Conservation (phyloP, 2,329 filamentous ascomycete species). For the Drechslera avenae region DNA sequence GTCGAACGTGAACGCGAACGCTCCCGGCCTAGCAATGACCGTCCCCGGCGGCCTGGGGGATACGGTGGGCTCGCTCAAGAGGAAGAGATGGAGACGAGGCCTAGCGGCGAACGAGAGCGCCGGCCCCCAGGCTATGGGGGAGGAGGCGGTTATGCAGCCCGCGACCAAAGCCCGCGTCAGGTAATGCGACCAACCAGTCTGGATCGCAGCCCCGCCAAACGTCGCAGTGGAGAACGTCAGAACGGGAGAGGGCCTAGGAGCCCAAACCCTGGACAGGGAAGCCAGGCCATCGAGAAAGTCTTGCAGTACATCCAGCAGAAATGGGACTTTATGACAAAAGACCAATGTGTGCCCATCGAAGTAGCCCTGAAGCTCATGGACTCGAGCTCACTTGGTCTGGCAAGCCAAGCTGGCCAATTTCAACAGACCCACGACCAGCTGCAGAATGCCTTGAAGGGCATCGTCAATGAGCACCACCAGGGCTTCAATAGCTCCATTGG, state of each 20-base stretch:
- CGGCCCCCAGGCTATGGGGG: constrained; percentile 48
- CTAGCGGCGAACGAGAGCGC: constrained; percentile 29
- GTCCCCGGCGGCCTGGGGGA: constrained; percentile 29
- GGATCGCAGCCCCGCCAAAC: constrained; percentile 49
- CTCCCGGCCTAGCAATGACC: constrained; percentile 29
- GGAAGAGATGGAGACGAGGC: constrained; percentile 28
- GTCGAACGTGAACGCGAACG: constrained; percentile 25
- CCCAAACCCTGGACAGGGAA: constrained; percentile 46
- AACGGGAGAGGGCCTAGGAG: constrained; percentile 34
- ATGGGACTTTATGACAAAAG: constrained; percentile 90
- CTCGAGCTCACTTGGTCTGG: constrained; percentile 87
- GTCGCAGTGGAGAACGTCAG: constrained; percentile 48
- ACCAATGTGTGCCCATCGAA: constrained; percentile 89
- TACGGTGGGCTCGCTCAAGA: constrained; percentile 39
- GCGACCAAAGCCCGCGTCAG: constrained; percentile 32
- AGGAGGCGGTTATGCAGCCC: constrained; percentile 27
- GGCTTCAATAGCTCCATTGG: constrained; percentile 99
- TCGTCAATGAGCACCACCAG: constrained; percentile 97
- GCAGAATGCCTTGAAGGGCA: constrained; percentile 89
- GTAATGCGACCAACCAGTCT: constrained; percentile 48
- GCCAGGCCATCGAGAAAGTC: constrained; percentile 60
- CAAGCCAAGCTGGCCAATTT: constrained; percentile 86
- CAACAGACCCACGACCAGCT: constrained; percentile 82
- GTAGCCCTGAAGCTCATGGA: constrained; percentile 95
- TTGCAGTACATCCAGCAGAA: constrained; percentile 83